A percentile compares a stretch with the other conserved stretches of the same genome.
phyloP scores from a whole-genome alignment of 169 alveolate species.

The Plasmodium sp. region DNA sequence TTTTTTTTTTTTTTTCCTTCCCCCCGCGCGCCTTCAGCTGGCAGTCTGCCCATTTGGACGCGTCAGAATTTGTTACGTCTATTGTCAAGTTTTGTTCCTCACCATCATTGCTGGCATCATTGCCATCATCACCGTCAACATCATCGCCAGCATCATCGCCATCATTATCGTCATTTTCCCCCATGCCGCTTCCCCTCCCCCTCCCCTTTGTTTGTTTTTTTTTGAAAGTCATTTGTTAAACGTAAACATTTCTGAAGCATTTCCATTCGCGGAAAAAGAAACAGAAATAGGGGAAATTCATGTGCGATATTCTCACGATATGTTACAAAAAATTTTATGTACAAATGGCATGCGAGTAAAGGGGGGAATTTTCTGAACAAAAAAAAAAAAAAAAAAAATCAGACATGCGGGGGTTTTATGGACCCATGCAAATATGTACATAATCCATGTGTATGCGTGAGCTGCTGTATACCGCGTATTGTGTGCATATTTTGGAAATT shows the following conservation, averaged over 20 bases:
- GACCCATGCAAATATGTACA: not conserved
- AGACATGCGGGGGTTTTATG: not conserved
- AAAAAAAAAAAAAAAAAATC: not conserved
- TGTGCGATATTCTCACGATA: not conserved
- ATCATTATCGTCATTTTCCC: not conserved
- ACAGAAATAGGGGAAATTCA: not conserved
- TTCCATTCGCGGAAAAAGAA: not conserved
- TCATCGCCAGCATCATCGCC: not conserved
- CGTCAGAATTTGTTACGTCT: not conserved
- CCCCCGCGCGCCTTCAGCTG: not conserved
- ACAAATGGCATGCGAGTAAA: not conserved
- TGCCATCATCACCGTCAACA: not conserved
- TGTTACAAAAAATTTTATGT: not conserved
- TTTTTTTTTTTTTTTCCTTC: not conserved
- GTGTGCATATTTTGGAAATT: not conserved
- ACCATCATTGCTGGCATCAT: not conserved
- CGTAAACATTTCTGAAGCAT: not conserved
- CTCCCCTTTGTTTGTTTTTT: not conserved
- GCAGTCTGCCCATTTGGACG: slow-evolving; percentile 6
- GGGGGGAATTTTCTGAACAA: not conserved
- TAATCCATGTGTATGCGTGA: not conserved
- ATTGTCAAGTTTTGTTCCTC: not conserved
- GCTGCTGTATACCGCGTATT: not conserved
- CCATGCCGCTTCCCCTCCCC: not conserved
- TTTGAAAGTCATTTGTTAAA: not conserved